Conservation (phyloP, 2,329 filamentous ascomycete species). For the Hypomyces perniciosus region DNA sequence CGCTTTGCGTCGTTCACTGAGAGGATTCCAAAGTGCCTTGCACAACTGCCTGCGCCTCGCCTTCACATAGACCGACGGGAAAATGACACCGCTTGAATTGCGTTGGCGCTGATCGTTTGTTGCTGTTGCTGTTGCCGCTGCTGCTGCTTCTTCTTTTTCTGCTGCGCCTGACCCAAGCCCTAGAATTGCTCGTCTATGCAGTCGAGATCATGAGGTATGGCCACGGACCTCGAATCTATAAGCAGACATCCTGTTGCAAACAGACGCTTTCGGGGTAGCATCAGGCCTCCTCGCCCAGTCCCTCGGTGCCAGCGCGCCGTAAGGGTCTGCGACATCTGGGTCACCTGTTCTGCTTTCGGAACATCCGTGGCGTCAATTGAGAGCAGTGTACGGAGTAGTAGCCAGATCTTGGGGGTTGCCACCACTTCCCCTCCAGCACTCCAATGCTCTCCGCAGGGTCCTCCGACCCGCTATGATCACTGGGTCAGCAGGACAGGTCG, state of each 20-base stretch:
- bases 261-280: slow-evolving; percentile 5
- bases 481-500: slow-evolving; percentile 13
- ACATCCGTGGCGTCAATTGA: slow-evolving; percentile 3
- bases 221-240: slow-evolving; percentile 9
- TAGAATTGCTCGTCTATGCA: slow-evolving; percentile 9
- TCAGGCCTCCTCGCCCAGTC: slow-evolving; percentile 14
- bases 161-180: slow-evolving; percentile 15
- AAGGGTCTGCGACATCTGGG: slow-evolving; percentile 12
- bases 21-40: slow-evolving; percentile 5
- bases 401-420: slow-evolving; percentile 2
- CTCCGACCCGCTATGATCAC: slow-evolving; percentile 11
- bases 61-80: neutral
- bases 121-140: neutral
- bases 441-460: slow-evolving; percentile 12
- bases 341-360: slow-evolving; percentile 12
- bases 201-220: slow-evolving; percentile 8
- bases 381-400: neutral
- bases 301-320: slow-evolving; percentile 14
- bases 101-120: slow-evolving; percentile 1
- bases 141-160: neutral
- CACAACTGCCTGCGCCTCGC: slow-evolving; percentile 2
- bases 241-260: slow-evolving; percentile 5
- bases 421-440: neutral
- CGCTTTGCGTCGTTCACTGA: neutral
- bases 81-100: slow-evolving; percentile 1